Evolutionary conservation across 2,329 filamentous ascomycete species (phyloP).

Genomic region (Penicillium frequentans): DNA sequence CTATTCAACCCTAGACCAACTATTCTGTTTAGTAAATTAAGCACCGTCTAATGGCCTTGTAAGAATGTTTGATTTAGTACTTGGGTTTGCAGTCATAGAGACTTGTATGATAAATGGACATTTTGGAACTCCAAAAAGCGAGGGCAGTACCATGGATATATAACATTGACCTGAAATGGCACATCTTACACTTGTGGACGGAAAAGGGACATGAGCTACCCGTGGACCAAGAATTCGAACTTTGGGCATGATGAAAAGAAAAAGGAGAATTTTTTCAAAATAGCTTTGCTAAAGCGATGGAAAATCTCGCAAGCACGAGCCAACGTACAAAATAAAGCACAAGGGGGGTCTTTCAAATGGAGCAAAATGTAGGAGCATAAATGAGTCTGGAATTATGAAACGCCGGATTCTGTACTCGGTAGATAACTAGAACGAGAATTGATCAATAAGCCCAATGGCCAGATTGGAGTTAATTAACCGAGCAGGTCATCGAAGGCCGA

Average conservation of each 20-base stretch:
- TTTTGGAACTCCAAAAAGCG: neutral
- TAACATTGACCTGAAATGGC: neutral
- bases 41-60: too few species aligned
- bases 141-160: neutral
- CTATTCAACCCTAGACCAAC: slow-evolving; percentile 11
- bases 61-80: neutral
- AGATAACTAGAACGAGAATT: neutral
- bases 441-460: neutral
- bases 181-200: neutral
- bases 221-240: neutral
- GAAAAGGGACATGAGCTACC: neutral
- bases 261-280: slow-evolving; percentile 10
- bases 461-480: slow-evolving; percentile 26
- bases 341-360: neutral
- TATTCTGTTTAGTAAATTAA: neutral
- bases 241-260: neutral
- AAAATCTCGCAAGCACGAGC: slow-evolving; percentile 2
- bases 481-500: slow-evolving; percentile 44
- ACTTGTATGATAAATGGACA: neutral
- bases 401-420: neutral
- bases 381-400: slow-evolving; percentile 7
- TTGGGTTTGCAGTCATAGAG: neutral
- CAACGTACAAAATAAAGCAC: slow-evolving; percentile 1
- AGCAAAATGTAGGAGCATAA: neutral
- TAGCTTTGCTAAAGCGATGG: slow-evolving; percentile 10